phyloP scores from a whole-genome alignment of 495 filamentous ascomycete species.

The Daldinia concentrica region DNA sequence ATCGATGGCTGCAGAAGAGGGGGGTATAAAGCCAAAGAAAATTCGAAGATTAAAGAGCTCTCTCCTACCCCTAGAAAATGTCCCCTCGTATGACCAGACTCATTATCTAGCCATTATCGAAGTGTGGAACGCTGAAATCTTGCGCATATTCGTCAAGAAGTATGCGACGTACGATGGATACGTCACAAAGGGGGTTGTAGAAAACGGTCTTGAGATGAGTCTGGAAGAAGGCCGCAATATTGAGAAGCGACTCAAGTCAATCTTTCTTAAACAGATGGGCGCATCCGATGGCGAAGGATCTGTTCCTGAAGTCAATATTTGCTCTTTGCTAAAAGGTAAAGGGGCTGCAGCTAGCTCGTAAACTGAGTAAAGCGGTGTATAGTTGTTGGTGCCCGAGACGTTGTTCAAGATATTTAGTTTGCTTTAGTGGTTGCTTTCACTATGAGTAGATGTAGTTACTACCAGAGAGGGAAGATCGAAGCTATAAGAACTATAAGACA shows the following conservation, averaged over 20 bases:
- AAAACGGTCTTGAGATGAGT: slow-evolving; percentile 40
- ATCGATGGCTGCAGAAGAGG: slow-evolving; percentile 39
- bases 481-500: background rate
- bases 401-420: background rate
- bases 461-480: background rate
- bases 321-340: slow-evolving; percentile 35
- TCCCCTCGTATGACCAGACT: slow-evolving; percentile 43
- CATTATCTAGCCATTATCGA: slow-evolving; percentile 42
- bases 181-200: slow-evolving; percentile 22
- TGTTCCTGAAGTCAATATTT: slow-evolving; percentile 25
- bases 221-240: slow-evolving; percentile 35
- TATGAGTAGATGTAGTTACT: background rate
- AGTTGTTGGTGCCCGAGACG: background rate
- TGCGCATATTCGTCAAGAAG: slow-evolving; percentile 12
- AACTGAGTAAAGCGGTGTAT: background rate
- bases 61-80: slow-evolving; percentile 57
- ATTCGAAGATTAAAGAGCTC: slow-evolving; percentile 52
- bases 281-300: background rate
- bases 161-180: slow-evolving; percentile 37
- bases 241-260: slow-evolving; percentile 24
- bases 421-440: background rate
- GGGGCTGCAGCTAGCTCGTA: background rate
- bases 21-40: slow-evolving; percentile 38
- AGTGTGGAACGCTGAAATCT: slow-evolving; percentile 8
- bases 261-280: slow-evolving; percentile 14